Evolutionary conservation across 495 filamentous ascomycete genomes (phyloP).

Genomic region (Aspergillus coremiiformis): DNA sequence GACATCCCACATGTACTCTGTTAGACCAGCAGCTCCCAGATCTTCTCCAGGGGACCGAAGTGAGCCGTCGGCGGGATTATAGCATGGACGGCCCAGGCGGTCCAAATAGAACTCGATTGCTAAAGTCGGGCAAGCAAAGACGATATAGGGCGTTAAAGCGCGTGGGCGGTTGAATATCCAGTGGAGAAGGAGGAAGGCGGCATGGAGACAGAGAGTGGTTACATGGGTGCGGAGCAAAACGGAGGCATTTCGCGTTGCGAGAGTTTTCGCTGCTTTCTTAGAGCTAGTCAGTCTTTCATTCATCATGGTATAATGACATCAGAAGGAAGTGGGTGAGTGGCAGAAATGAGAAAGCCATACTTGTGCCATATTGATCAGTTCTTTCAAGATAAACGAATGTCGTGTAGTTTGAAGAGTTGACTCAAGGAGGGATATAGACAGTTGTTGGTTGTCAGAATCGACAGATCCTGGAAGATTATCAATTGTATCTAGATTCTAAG

Average conservation of each 20-base stretch:
- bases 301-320: not conserved
- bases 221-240: conserved; percentile 73
- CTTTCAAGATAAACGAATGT: not conserved
- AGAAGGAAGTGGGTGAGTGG: not conserved
- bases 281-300: conserved; percentile 4
- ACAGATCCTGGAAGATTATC: not conserved
- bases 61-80: conserved; percentile 52
- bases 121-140: conserved; percentile 67
- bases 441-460: not conserved
- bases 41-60: conserved; percentile 78
- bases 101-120: conserved; percentile 79
- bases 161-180: conserved; percentile 57
- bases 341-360: not conserved
- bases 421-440: not conserved
- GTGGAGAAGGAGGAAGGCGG: conserved; percentile 63
- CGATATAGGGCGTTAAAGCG: conserved; percentile 60
- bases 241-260: conserved; percentile 70
- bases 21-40: conserved; percentile 78
- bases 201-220: conserved; percentile 61
- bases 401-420: not conserved
- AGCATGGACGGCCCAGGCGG: conserved; percentile 68
- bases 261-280: conserved; percentile 90
- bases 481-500: not conserved
- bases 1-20: conserved; percentile 96
- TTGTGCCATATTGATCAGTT: not conserved